phyloP scores from a whole-genome alignment of 2,329 filamentous ascomycete genomes.

The Capronia americana region DNA sequence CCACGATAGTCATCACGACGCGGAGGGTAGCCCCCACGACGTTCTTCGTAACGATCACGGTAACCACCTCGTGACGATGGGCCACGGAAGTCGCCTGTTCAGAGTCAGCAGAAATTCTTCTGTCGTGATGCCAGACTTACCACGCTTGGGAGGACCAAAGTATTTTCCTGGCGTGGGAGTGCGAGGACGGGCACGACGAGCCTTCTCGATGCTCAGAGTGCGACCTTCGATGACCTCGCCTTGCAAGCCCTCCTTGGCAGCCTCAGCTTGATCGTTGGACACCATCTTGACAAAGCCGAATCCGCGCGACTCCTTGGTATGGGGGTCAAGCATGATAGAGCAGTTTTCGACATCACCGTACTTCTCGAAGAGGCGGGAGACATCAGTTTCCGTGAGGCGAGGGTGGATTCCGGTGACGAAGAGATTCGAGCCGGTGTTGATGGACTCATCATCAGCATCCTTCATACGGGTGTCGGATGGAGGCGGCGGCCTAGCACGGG shows the following conservation, averaged over 20 bases:
- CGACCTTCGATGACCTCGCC: constrained; percentile 94
- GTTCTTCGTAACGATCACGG: constrained; percentile 58
- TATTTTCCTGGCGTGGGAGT: constrained; percentile 99
- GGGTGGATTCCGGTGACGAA: constrained; percentile 99
- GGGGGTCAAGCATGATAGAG: constrained; percentile 99
- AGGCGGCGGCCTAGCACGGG: constrained; percentile 50
- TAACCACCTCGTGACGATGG: constrained; percentile 47
- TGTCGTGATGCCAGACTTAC: constrained; percentile 60
- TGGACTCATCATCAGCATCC: constrained; percentile 66
- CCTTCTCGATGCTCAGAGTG: constrained; percentile 98
- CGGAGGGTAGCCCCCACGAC: constrained; percentile 53
- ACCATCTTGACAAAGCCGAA: constrained; percentile 99
- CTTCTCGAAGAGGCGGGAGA: constrained; percentile 95
- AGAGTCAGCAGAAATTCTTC: constrained; percentile 34
- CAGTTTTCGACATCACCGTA: constrained; percentile 99
- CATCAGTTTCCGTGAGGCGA: constrained; percentile 84
- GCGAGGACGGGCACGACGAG: constrained; percentile 89
- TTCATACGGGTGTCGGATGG: constrained; percentile 55
- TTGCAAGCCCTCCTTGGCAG: constrained; percentile 93
- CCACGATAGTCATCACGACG: constrained; percentile 55
- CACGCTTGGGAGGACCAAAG: constrained; percentile 97
- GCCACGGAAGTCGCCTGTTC: constrained; percentile 53
- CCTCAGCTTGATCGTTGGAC: constrained; percentile 91
- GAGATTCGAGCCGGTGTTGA: constrained; percentile 95
- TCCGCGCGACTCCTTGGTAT: constrained; percentile 97